Percentiles rank a stretch among this genome's conserved stretches.
Evolutionary conservation across 768 basidiomycete genomes (phyloP).

Genomic region (Rhizopogon vesiculosus): DNA sequence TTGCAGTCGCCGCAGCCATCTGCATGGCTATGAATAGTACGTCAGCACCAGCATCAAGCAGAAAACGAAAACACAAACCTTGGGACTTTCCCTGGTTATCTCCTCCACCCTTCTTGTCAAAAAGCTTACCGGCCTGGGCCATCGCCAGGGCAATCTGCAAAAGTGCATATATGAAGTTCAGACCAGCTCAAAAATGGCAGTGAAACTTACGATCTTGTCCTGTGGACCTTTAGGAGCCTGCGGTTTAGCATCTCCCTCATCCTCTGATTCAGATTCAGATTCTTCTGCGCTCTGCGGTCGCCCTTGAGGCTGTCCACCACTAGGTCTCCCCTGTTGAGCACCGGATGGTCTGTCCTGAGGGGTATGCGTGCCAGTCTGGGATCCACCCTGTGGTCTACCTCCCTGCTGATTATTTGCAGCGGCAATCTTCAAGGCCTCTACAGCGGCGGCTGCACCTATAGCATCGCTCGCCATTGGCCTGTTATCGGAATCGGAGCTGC

Average conservation of each 20-base stretch:
- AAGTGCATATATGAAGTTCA: too few relatives aligned
- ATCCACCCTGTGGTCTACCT: constrained; percentile 1
- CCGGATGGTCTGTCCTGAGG: constrained; percentile 2
- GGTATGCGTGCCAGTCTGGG: not conserved
- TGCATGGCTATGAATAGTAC: constrained; percentile 23
- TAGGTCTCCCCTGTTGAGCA: not conserved
- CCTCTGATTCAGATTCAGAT: too few relatives aligned
- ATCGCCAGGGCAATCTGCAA: constrained; percentile 24
- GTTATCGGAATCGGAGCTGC: not conserved
- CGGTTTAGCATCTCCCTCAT: constrained; percentile 9
- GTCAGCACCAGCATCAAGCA: not conserved
- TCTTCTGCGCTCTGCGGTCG: not conserved
- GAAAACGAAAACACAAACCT: constrained; percentile 9
- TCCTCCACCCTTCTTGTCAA: constrained; percentile 25
- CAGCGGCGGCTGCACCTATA: constrained; percentile 25
- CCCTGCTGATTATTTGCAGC: constrained; percentile 8
- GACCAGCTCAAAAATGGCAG: not conserved
- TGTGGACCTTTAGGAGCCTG: constrained; percentile 11
- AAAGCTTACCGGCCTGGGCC: constrained; percentile 26
- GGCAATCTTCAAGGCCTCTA: constrained; percentile 26
- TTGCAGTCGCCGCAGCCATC: constrained; percentile 24
- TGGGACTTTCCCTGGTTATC: constrained; percentile 20
- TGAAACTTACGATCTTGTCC: constrained; percentile 23
- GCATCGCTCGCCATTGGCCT: constrained; percentile 23
- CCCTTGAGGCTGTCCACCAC: constrained; percentile 1